Conservation (phyloP, 2,329 filamentous ascomycete genomes). For the Epichloe elymi region DNA sequence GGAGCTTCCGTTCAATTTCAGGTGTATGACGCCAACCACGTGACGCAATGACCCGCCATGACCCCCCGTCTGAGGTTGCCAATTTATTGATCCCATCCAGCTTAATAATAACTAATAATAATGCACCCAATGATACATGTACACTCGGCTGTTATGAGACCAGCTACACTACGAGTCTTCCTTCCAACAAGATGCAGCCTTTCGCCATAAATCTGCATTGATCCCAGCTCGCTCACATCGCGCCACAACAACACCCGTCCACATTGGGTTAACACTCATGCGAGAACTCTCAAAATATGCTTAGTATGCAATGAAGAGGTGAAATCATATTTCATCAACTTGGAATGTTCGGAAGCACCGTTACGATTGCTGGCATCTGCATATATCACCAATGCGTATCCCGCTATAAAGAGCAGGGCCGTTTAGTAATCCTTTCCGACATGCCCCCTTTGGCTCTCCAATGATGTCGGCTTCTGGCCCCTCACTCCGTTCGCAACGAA, state of each 20-base stretch:
- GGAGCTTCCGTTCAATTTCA: not conserved
- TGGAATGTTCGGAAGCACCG: not conserved
- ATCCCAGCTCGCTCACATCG: no score
- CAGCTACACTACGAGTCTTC: no score
- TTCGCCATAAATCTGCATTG: no score
- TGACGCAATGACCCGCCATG: not conserved
- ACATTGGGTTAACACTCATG: no score
- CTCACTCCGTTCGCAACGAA: not conserved
- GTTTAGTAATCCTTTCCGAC: not conserved
- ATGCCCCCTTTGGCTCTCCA: not conserved
- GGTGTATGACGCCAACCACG: constrained; percentile 6
- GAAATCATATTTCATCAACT: not conserved
- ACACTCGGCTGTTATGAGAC: not conserved
- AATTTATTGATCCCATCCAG: not conserved
- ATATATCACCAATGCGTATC: not conserved
- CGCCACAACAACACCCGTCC: no score
- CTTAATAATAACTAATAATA: no score
- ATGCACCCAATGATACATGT: no score
- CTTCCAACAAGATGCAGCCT: no score
- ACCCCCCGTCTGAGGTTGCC: not conserved
- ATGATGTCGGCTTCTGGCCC: not conserved
- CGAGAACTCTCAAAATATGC: not conserved
- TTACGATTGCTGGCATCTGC: not conserved
- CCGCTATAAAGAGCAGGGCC: not conserved
- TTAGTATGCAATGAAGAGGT: not conserved